A percentile compares a stretch with the other conserved stretches of the same genome.
These are phyloP conservation scores for Vararia minispora DNA, from an alignment of 768 basidiomycete species.

Conservation along the genomic window DNA sequence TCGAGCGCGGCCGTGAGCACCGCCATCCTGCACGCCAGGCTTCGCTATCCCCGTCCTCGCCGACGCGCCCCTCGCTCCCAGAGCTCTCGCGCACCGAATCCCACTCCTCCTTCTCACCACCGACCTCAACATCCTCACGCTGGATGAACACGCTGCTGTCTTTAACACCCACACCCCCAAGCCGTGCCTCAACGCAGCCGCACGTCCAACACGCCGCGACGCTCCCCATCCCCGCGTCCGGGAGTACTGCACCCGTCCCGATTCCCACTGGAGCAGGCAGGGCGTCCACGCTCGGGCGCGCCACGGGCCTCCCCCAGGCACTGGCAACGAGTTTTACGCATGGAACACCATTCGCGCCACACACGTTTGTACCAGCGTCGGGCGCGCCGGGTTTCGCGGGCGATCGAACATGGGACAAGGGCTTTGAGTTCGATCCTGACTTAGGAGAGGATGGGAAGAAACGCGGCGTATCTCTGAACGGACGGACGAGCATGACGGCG, in stretches of 20 bases:
- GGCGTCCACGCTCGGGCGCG: no score
- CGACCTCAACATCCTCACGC: constrained; percentile 36
- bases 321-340: constrained; percentile 27
- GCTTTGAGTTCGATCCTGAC: constrained; percentile 27
- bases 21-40: constrained; percentile 6
- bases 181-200: constrained; percentile 5
- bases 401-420: constrained; percentile 58
- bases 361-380: constrained; percentile 35
- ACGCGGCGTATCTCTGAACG: constrained; percentile 38
- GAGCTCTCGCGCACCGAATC: constrained; percentile 24
- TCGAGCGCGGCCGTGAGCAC: no score
- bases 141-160: constrained; percentile 40
- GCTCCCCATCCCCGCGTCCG: no score
- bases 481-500: constrained; percentile 43
- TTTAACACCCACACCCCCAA: constrained; percentile 11
- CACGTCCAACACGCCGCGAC: constrained; percentile 3
- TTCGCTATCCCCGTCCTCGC: constrained; percentile 9
- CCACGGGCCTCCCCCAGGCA: constrained; percentile 8
- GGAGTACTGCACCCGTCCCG: no score
- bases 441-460: constrained; percentile 25
- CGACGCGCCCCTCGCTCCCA: constrained; percentile 23
- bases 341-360: constrained; percentile 39
- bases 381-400: constrained; percentile 74
- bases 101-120: constrained; percentile 27
- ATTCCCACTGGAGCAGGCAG: no score